phyloP scores from a whole-genome alignment of 352 stramenopile genomes.

The Thalassiosira allenii region DNA sequence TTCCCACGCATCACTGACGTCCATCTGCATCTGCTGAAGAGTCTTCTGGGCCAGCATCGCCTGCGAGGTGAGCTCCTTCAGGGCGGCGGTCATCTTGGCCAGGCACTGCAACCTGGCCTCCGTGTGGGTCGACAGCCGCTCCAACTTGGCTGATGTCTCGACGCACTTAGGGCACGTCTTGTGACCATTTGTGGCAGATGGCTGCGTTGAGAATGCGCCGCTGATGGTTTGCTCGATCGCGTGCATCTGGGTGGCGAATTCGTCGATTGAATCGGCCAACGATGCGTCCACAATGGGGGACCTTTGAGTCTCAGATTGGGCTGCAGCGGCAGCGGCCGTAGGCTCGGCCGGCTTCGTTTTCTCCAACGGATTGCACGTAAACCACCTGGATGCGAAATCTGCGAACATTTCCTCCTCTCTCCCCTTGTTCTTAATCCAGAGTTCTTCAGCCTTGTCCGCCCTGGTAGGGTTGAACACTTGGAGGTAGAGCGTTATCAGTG shows the following conservation, averaged over 20 bases:
- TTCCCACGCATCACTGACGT: too few relatives aligned
- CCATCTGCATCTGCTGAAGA: conserved; percentile 9
- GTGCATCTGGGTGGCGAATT: conserved; percentile 18
- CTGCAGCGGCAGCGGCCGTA: too few relatives aligned
- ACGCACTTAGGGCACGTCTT: not conserved
- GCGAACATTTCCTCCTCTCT: too few relatives aligned
- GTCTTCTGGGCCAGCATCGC: not conserved
- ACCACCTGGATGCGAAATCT: too few relatives aligned
- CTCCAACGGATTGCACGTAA: too few relatives aligned
- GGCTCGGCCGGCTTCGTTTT: too few relatives aligned
- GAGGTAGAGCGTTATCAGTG: conserved; percentile 74
- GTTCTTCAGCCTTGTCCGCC: conserved; percentile 42
- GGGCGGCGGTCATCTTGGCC: not conserved
- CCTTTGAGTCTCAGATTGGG: too few relatives aligned
- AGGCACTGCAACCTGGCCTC: not conserved
- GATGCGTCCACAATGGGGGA: too few relatives aligned
- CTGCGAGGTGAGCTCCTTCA: not conserved
- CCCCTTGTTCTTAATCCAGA: conserved; percentile 54
- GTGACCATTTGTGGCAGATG: not conserved
- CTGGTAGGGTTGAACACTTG: conserved; percentile 77
- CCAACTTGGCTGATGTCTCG: not conserved
- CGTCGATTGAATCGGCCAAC: conserved; percentile 4
- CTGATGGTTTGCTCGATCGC: conserved; percentile 7
- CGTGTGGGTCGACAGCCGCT: not conserved
- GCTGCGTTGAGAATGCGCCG: not conserved